Percentiles rank a stretch among this genome's conserved stretches.
Conservation (phyloP, 2,329 filamentous ascomycete genomes). For the Epichloe baconii region DNA sequence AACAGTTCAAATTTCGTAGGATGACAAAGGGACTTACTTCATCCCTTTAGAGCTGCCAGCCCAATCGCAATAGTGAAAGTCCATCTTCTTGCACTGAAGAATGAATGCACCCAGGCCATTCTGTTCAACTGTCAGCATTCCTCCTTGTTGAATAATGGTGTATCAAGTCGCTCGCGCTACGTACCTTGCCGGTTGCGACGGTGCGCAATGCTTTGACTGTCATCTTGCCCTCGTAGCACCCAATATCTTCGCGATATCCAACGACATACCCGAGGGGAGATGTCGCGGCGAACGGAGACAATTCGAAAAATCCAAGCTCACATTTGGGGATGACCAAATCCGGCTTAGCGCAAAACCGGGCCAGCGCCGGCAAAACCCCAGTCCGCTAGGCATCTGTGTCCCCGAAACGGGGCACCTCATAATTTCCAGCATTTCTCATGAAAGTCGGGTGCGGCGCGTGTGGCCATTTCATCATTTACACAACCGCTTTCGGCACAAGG, state of each 20-base stretch:
- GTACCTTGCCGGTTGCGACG: constrained; percentile 41
- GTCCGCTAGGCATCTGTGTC: neutral
- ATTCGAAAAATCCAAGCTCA: constrained; percentile 6
- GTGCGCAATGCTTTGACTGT: constrained; percentile 40
- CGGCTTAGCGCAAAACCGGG: constrained; percentile 14
- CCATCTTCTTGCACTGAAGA: constrained; percentile 88
- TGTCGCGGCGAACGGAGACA: constrained; percentile 4
- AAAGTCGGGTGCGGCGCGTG: constrained; percentile 6
- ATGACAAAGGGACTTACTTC: constrained; percentile 46
- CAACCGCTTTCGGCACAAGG: neutral
- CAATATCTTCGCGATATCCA: constrained; percentile 15
- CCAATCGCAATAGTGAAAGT: constrained; percentile 96
- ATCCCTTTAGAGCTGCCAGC: constrained; percentile 87
- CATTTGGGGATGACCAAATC: constrained; percentile 5
- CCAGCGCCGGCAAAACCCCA: constrained; percentile 11
- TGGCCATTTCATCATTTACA: constrained; percentile 1
- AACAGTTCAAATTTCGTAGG: neutral
- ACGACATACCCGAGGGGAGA: constrained; percentile 9
- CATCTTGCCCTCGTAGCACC: constrained; percentile 31
- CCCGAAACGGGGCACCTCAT: constrained; percentile 5
- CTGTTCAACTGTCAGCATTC: constrained; percentile 31
- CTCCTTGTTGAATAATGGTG: neutral
- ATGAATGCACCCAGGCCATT: constrained; percentile 97
- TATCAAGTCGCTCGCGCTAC: neutral
- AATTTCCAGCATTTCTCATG: constrained; percentile 10